Percentiles rank a stretch among this genome's conserved stretches.
These are phyloP conservation scores for Echinosophora koreensis DNA, from an alignment of 306 rosid genomes.

Conservation along the genomic window DNA sequence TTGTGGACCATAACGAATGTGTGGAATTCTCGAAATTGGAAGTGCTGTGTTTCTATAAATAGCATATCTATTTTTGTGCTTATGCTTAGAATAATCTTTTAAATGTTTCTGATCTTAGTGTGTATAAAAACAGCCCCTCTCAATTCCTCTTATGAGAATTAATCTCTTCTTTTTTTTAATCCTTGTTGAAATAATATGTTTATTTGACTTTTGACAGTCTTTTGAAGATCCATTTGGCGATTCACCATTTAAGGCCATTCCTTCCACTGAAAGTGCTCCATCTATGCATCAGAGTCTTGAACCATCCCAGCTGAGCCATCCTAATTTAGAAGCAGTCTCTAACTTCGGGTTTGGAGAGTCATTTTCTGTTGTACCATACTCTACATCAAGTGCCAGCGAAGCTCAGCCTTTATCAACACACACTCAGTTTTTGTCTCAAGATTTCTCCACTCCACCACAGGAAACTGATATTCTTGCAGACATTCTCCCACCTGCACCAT, in stretches of 20 bases:
- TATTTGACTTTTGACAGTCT: conserved; percentile 56
- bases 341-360: conserved; percentile 64
- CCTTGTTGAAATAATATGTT: conserved; percentile 32
- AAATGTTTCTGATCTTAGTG: conserved; percentile 3
- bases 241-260: conserved; percentile 73
- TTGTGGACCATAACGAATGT: conserved; percentile 22
- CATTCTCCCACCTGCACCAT: conserved; percentile 79
- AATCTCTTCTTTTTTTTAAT: conserved; percentile 20
- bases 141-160: conserved; percentile 1
- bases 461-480: conserved; percentile 76
- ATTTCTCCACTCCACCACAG: conserved; percentile 55
- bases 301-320: conserved; percentile 43
- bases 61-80: not conserved
- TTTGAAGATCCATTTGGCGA: conserved; percentile 88
- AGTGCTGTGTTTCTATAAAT: not conserved
- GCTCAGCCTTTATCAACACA: conserved; percentile 54
- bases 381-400: conserved; percentile 47
- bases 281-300: conserved; percentile 49
- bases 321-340: conserved; percentile 52
- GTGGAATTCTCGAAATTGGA: conserved; percentile 18
- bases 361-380: conserved; percentile 60
- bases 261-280: conserved; percentile 56
- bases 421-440: conserved; percentile 57
- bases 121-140: conserved; percentile 1
- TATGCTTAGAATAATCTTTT: conserved; percentile 18